Base-by-base conservation (phyloP, 192 early-diverging fungal species). In the Coemansia aciculifera region DNA sequence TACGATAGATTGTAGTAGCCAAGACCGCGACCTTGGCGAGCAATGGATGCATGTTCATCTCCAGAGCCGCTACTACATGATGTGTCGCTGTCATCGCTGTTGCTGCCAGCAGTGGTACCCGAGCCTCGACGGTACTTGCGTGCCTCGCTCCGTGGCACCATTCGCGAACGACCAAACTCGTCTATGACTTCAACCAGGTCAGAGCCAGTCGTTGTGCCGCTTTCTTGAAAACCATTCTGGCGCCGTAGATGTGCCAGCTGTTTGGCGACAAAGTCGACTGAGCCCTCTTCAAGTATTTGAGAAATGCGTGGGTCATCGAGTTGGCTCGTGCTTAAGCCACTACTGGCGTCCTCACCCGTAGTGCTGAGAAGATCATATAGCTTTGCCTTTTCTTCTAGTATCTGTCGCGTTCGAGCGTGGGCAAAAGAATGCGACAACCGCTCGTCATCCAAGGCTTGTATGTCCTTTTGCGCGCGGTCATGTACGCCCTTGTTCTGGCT, bases 141-240 rank as follows among this genome's bases (percentile, higher is more conserved):
- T 10, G 59, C 71, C 37, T 67, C 52, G 31, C 59, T 73, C 19
- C 63, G 52, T 19, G 67, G 65, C 38, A 82, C 71, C 51, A 60
- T 65, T 6, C 79, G 70, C 15, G 74, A 59, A 10, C 79, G 74
- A 3, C 79, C 79, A 77, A 82, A 82, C 68, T 82, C 79, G 38
- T 82, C 79, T 17, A 77, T 36, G 13, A 82, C 64, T 24, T 82
- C 79, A 15, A 82, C 72, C 51, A 71, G 36, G n/a, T 59, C 62
- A 40, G 23, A 39, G 36, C 59, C 36, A 12, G 37, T n/a, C 9
- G 12, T 36, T 15, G 17, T 27, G 52, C 24, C 6, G 24, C 23
- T 34, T 38, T 21, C 23, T 59, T 46, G 39, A 10, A 10, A 38
- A 56, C 37, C 27, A 24, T 37, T 63, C 19, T 36, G 39, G 59